Evolutionary conservation across 495 filamentous ascomycete genomes (phyloP), one percentile per base, ranked within the genome.

Genomic region (Podospora tetraspora): DNA sequence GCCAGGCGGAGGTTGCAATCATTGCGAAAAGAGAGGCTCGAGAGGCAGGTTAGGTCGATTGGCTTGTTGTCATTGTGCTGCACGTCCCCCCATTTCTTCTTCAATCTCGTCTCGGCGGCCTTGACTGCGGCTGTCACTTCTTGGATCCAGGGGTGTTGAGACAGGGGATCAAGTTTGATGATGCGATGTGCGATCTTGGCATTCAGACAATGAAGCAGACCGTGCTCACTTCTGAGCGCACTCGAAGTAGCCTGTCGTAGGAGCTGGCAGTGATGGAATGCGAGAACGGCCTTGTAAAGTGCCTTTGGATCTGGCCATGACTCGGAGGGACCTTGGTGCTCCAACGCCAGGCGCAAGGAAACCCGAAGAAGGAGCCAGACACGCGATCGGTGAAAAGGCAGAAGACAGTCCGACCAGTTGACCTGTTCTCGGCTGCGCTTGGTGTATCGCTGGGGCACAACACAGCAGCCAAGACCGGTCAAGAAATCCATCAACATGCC

Each of bases 401-500:
- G 59, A 0, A 27, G 21, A 16, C 73, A 69, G 24, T 82, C 57
- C 2, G 73, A 2, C 83, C 83, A 90, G 25, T 84, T 59, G 1
- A 89, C 84, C 27, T 90, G 86, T 63, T 91, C 87, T 11, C 86
- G 80, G 19, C 85, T 89, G 61, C 83, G 79, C 71, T 91, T 91
- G n/a, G 67, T 61, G 7, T 90, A 78, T 1, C 78, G 75, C 6
- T 61, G 5, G 0, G 77, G 73, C 0, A 76, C 64, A 0, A 74
- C 61, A 7, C 68, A 68, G 0, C 52, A n/a, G 2, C 85, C 86
- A 1, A 83, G 59, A 6, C 80, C 82, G 3, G 72, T 69, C 8
- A 91, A 67, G 29, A 86, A 71, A 0, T 78, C 78, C 3, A 77
- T 78, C 8, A 92, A 71, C 61, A 89, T 74, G 32, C 86, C 83